Evolutionary conservation across 75 land plant genomes (phyloP).

Genomic region (Cunninghamia lanceolata): DNA sequence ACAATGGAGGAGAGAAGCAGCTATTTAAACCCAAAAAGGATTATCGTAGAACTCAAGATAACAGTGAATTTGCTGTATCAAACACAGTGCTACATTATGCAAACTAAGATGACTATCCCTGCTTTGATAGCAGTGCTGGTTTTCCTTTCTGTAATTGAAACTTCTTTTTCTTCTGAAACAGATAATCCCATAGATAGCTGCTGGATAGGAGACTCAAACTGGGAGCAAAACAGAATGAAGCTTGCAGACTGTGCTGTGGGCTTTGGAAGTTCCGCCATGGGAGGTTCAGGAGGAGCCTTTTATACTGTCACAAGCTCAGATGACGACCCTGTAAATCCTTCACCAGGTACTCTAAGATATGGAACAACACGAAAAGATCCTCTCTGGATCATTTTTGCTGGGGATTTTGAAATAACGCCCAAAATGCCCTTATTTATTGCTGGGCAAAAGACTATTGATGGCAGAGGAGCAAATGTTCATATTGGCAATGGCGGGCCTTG

Average conservation of each 20-base stretch:
- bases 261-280: conserved; percentile 17
- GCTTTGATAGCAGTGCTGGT: background rate
- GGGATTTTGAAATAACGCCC: too few species aligned
- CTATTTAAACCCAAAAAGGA: too few species aligned
- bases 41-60: background rate
- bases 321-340: conserved; percentile 23
- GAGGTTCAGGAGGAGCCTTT: conserved; percentile 13
- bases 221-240: conserved; percentile 15
- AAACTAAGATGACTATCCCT: too few species aligned
- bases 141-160: background rate
- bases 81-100: too few species aligned
- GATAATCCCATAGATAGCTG: conserved; percentile 4
- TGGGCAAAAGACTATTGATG: too few species aligned
- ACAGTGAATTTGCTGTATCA: background rate
- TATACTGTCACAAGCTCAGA: conserved; percentile 18
- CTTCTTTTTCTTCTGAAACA: background rate
- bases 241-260: conserved; percentile 32
- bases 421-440: too few species aligned
- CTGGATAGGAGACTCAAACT: conserved; percentile 20
- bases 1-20: too few species aligned
- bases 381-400: conserved; percentile 14
- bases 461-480: conserved; percentile 22
- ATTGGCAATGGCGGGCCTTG: conserved; percentile 29
- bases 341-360: conserved; percentile 23
- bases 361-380: conserved; percentile 22